Evolutionary conservation across 345 rosid species (phyloP).

Genomic region (Eucalyptus pauciflora): DNA sequence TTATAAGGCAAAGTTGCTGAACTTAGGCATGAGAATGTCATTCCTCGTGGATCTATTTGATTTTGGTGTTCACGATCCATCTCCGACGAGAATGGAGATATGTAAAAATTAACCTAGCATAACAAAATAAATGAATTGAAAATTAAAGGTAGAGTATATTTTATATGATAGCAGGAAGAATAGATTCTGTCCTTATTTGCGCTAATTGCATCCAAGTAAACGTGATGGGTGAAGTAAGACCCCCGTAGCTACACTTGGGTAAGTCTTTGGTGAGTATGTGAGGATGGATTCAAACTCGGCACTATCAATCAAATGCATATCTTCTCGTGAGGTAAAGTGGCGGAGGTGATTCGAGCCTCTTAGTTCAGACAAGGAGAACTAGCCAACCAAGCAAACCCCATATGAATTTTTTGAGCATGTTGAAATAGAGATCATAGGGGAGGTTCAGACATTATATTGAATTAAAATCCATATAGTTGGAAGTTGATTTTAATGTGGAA

Average conservation of each 20-base stretch:
- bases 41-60: not conserved
- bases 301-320: not conserved
- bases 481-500: not conserved
- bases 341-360: not conserved
- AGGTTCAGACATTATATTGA: not conserved
- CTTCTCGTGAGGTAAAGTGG: not conserved
- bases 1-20: not conserved
- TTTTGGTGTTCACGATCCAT: not conserved
- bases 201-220: not conserved
- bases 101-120: not conserved
- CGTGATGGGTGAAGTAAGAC: not conserved
- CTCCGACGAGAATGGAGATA: not conserved
- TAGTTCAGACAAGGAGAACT: not conserved
- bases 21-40: not conserved
- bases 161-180: not conserved
- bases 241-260: not conserved
- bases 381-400: not conserved
- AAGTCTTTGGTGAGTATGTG: not conserved
- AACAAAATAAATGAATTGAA: not conserved
- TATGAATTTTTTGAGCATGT: not conserved
- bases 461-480: not conserved
- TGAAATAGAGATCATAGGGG: not conserved
- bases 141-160: not conserved
- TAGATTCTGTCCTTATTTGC: not conserved
- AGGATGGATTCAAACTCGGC: not conserved